These are phyloP conservation scores for Austroboletus novae-zelandiae DNA, from an alignment of 1,284 basidiomycete species.

Conservation along the genomic window DNA sequence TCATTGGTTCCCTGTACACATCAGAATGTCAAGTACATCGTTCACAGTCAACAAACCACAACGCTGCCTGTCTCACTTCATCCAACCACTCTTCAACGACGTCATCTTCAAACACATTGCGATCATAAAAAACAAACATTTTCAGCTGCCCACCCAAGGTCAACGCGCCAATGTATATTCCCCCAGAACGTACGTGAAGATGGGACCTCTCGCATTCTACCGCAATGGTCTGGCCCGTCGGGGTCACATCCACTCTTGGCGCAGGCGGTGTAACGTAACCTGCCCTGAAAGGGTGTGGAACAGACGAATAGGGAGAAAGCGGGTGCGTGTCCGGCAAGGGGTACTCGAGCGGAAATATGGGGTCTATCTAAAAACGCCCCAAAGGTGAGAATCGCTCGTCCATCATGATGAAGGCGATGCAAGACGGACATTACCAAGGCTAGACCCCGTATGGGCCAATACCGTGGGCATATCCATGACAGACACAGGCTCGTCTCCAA, in stretches of 20 bases:
- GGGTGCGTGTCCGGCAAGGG: background rate
- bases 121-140: conserved; percentile 40
- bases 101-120: conserved; percentile 39
- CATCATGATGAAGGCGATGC: background rate
- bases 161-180: conserved; percentile 47
- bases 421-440: background rate
- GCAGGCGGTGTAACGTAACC: background rate
- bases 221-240: conserved; percentile 2
- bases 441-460: background rate
- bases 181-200: conserved; percentile 44
- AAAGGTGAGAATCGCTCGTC: background rate
- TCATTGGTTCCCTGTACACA: too few species aligned
- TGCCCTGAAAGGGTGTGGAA: background rate
- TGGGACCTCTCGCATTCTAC: conserved; percentile 14
- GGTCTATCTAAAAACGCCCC: background rate
- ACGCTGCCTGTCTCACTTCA: conserved; percentile 38
- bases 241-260: background rate
- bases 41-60: conserved; percentile 36
- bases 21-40: too few species aligned
- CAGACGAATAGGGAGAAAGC: background rate
- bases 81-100: conserved; percentile 43
- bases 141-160: conserved; percentile 18
- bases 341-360: background rate
- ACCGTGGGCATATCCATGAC: background rate
- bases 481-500: background rate